Evolutionary conservation across 192 early-diverging fungal genomes (phyloP).

Genomic region (Neocallimastix lanati): DNA sequence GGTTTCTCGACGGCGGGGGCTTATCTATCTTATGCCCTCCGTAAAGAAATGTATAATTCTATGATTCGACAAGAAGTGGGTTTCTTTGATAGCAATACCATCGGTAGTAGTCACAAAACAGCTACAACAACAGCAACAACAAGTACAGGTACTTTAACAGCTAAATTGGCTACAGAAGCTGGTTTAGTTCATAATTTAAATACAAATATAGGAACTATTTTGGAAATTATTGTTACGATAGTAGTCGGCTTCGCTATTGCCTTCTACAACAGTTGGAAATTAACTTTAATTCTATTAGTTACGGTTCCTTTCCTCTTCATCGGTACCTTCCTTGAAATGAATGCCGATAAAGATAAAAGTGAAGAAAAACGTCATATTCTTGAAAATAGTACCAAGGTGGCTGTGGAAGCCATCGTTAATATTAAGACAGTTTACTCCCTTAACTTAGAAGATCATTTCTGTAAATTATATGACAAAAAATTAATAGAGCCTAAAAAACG

Average conservation of each 20-base stretch:
- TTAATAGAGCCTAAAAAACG: too few species aligned
- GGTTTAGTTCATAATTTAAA: neutral
- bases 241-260: conserved; percentile 17
- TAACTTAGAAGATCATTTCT: conserved; percentile 32
- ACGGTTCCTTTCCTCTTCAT: conserved; percentile 46
- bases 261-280: conserved; percentile 32
- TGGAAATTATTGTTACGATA: conserved; percentile 12
- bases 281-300: conserved; percentile 42
- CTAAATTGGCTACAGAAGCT: conserved; percentile 1
- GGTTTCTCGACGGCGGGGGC: too few species aligned
- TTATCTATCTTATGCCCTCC: too few species aligned
- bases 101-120: too few species aligned
- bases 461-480: conserved; percentile 7
- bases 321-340: conserved; percentile 44
- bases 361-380: too few species aligned
- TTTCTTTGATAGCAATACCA: too few species aligned
- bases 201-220: conserved; percentile 2
- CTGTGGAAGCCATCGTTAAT: conserved; percentile 65
- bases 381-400: conserved; percentile 36
- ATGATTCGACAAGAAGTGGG: too few species aligned
- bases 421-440: conserved; percentile 72
- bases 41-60: too few species aligned
- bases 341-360: conserved; percentile 15
- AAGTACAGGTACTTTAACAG: neutral
- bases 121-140: too few species aligned